phyloP scores from a whole-genome alignment of 352 stramenopile genomes.

The Phytophthora quininea region DNA sequence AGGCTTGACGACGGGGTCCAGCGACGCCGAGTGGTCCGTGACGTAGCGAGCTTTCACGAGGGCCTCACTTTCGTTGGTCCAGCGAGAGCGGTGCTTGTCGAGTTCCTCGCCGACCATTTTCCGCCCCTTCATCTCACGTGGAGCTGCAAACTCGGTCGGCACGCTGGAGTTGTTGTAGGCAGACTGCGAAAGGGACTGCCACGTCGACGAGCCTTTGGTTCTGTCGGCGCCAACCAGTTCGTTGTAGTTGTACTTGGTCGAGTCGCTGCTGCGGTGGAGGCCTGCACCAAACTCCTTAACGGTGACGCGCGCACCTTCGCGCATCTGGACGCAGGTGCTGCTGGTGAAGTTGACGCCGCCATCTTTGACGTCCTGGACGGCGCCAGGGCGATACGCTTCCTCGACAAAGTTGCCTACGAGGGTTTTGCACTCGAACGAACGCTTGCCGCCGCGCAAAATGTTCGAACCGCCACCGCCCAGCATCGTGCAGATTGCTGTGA shows the following conservation, averaged over 20 bases:
- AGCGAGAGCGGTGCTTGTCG: constrained; percentile 60
- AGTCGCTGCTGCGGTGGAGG: constrained; percentile 51
- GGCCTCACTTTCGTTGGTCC: constrained; percentile 62
- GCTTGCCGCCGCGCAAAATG: constrained; percentile 81
- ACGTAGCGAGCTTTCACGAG: constrained; percentile 63
- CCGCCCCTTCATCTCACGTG: constrained; percentile 58
- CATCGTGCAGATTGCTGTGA: constrained; percentile 16
- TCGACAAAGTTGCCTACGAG: constrained; percentile 86
- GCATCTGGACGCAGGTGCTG: constrained; percentile 65
- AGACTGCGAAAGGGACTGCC: constrained; percentile 67
- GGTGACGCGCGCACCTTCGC: constrained; percentile 39
- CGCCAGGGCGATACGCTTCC: constrained; percentile 68
- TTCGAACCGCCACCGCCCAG: constrained; percentile 74
- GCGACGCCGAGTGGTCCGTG: constrained; percentile 56
- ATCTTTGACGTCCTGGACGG: constrained; percentile 44
- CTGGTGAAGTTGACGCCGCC: constrained; percentile 60
- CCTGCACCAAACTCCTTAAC: constrained; percentile 55
- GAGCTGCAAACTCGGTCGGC: constrained; percentile 70
- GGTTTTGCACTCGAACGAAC: constrained; percentile 79
- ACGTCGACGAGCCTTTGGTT: constrained; percentile 49
- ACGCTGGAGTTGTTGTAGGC: constrained; percentile 56
- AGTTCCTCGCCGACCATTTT: constrained; percentile 56
- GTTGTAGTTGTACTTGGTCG: constrained; percentile 67
- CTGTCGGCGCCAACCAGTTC: constrained; percentile 74
- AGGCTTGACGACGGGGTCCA: constrained; percentile 51